Evolutionary conservation across 805 yeast genomes (phyloP).

Genomic region (Sugiyamaella floridensis): DNA sequence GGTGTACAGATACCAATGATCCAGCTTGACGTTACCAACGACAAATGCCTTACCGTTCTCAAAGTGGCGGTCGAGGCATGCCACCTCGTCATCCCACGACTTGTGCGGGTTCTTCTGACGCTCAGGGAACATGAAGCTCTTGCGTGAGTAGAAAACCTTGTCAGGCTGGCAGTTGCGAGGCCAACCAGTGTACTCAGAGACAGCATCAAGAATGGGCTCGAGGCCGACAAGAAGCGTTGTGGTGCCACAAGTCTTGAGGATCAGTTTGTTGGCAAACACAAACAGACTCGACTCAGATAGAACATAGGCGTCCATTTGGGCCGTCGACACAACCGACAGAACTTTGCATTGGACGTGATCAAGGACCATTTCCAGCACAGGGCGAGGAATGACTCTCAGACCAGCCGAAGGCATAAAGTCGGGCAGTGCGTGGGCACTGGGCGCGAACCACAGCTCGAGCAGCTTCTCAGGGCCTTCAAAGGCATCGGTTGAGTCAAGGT

Average conservation of each 20-base stretch:
- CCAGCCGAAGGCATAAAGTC: conserved; percentile 33
- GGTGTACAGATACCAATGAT: conserved; percentile 86
- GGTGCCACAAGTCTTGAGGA: conserved; percentile 93
- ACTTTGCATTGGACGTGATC: conserved; percentile 85
- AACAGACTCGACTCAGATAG: conserved; percentile 85
- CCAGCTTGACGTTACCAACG: conserved; percentile 73
- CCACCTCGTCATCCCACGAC: conserved; percentile 78
- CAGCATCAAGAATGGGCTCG: conserved; percentile 51
- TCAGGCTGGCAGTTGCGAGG: conserved; percentile 37
- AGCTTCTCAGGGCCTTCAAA: conserved; percentile 97
- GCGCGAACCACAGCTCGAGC: conserved; percentile 81
- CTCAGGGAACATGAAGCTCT: conserved; percentile 88
- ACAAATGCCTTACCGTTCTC: conserved; percentile 56
- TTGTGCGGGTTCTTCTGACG: conserved; percentile 74
- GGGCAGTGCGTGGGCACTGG: conserved; percentile 39
- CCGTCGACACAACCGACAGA: conserved; percentile 65
- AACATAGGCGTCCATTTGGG: conserved; percentile 70
- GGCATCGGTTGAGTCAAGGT: conserved; percentile 81
- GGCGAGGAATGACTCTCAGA: conserved; percentile 55
- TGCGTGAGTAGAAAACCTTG: conserved; percentile 80
- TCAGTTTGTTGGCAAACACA: conserved; percentile 77
- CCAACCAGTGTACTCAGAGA: conserved; percentile 38
- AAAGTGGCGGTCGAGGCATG: conserved; percentile 60
- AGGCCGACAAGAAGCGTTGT: conserved; percentile 82
- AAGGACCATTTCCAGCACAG: conserved; percentile 63